Evolutionary conservation across 169 alveolate genomes (phyloP).

Genomic region (Eimeria tenella): DNA sequence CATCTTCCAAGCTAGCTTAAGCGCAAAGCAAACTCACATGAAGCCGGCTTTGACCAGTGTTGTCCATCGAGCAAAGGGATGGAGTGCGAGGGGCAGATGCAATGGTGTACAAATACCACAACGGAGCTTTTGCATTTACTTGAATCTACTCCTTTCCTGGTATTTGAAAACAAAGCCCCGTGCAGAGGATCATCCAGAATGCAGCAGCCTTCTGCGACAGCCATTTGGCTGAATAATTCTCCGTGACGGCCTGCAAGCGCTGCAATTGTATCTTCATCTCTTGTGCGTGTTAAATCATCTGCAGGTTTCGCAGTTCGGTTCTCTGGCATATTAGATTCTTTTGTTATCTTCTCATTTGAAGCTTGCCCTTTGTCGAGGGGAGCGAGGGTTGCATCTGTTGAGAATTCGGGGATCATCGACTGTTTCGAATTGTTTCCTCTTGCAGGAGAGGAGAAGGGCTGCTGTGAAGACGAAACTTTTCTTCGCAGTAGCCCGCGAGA

Average conservation of each 20-base stretch:
- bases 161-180: neutral
- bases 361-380: neutral
- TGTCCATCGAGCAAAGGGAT: no score
- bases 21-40: neutral
- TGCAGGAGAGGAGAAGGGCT: no score
- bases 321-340: neutral
- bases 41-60: no score
- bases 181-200: constrained; percentile 16
- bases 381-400: no score
- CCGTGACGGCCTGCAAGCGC: constrained; percentile 61
- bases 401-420: no score
- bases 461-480: constrained; percentile 3
- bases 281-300: neutral
- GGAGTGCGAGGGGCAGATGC: no score
- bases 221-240: constrained; percentile 33
- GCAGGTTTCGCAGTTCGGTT: neutral
- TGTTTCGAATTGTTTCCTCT: no score
- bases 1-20: neutral
- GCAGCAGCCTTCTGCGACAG: constrained; percentile 46
- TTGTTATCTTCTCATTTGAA: neutral
- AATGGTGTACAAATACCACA: no score
- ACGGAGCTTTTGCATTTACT: neutral
- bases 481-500: neutral
- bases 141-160: neutral
- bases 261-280: neutral